Conservation (phyloP, 441 rosid genomes). For the Pelargonium citronellum region DNA sequence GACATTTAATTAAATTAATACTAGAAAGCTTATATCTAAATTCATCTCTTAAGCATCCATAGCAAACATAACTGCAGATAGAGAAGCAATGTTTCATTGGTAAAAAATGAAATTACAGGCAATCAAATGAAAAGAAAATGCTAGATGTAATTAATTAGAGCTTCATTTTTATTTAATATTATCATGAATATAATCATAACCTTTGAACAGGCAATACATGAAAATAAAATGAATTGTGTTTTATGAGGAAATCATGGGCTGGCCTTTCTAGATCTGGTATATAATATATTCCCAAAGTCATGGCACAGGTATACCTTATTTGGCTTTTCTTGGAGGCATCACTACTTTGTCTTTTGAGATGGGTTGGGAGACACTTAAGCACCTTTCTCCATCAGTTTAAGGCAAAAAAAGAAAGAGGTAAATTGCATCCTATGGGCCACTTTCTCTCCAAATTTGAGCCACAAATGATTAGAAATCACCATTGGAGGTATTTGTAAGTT, state of each 20-base stretch:
- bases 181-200: slow-evolving; percentile 17
- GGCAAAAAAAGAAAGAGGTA: background rate
- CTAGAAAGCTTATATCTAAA: background rate
- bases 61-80: background rate
- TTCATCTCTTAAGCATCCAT: no score
- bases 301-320: slow-evolving; percentile 19
- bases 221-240: slow-evolving; percentile 13
- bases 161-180: slow-evolving; percentile 18
- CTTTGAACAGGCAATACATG: slow-evolving; percentile 15
- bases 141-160: slow-evolving; percentile 1
- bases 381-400: slow-evolving; percentile 12
- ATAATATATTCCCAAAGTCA: slow-evolving; percentile 15
- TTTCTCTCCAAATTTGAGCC: slow-evolving; percentile 17
- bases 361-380: slow-evolving; percentile 25
- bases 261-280: slow-evolving; percentile 19
- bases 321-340: slow-evolving; percentile 27
- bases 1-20: background rate
- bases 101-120: slow-evolving; percentile 13
- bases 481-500: slow-evolving; percentile 18
- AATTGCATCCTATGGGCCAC: slow-evolving; percentile 9
- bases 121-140: slow-evolving; percentile 9
- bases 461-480: slow-evolving; percentile 30
- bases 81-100: background rate
- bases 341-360: slow-evolving; percentile 34
- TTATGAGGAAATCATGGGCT: slow-evolving; percentile 25